These are phyloP conservation scores for Nematodospora valgi DNA, from an alignment of 805 yeast genomes.

Conservation along the genomic window DNA sequence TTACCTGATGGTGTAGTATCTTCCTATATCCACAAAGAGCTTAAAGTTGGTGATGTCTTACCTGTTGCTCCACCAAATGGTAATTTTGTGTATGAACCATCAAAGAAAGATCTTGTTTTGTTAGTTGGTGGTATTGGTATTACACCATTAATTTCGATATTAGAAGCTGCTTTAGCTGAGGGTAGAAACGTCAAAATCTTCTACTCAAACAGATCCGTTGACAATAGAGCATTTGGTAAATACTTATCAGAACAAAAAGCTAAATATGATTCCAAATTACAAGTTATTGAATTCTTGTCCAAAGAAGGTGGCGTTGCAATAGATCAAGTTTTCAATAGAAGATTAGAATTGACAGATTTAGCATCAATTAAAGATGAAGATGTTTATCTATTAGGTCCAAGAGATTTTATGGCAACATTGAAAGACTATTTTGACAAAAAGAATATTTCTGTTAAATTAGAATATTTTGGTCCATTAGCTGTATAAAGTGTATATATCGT, in stretches of 20 bases:
- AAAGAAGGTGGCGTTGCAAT: constrained; percentile 8
- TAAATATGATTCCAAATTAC: constrained; percentile 14
- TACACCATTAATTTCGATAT: constrained; percentile 58
- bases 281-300: constrained; percentile 21
- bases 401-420: constrained; percentile 27
- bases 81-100: constrained; percentile 36
- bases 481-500: constrained; percentile 11
- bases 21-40: constrained; percentile 42
- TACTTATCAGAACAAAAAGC: constrained; percentile 17
- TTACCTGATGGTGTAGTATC: constrained; percentile 50
- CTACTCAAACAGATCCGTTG: constrained; percentile 27
- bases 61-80: constrained; percentile 62
- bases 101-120: constrained; percentile 28
- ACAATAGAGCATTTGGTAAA: constrained; percentile 21
- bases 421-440: constrained; percentile 16
- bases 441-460: constrained; percentile 21
- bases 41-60: constrained; percentile 47
- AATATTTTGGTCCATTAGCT: constrained; percentile 32
- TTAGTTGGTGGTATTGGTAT: constrained; percentile 67
- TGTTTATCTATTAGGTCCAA: constrained; percentile 35
- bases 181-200: constrained; percentile 30
- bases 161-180: constrained; percentile 34
- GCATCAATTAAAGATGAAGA: constrained; percentile 15
- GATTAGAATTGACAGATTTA: constrained; percentile 18
- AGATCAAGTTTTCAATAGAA: constrained; percentile 12